These are phyloP conservation scores for Fusarium albosuccineum DNA, from an alignment of 2,329 filamentous ascomycete species.

Conservation along the genomic window DNA sequence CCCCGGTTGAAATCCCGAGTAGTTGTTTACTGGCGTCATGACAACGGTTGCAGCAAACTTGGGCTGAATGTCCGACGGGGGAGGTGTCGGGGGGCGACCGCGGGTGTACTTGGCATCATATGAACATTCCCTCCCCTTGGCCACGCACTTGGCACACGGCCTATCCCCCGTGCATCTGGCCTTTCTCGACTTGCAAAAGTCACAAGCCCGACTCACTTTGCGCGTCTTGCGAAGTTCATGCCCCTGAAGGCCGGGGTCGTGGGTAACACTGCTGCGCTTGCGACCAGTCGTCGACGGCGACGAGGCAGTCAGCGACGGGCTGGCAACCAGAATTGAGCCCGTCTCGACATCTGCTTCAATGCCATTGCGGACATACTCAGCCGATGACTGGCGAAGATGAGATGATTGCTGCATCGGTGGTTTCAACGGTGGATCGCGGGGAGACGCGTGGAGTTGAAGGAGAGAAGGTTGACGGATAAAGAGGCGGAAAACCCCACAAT, in stretches of 20 bases:
- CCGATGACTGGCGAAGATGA: neutral
- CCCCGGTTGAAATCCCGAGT: neutral
- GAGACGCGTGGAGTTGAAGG: neutral
- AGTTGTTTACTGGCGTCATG: neutral
- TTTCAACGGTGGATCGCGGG: neutral
- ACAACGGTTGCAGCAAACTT: neutral
- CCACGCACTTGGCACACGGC: conserved; percentile 50
- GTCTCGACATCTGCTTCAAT: conserved; percentile 1
- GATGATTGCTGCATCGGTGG: conserved; percentile 1
- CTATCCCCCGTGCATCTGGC: conserved; percentile 47
- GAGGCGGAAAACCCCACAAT: conserved; percentile 3
- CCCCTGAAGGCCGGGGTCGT: neutral
- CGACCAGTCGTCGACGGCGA: neutral
- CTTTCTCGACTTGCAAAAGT: conserved; percentile 48
- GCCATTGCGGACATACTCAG: neutral
- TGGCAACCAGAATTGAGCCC: neutral
- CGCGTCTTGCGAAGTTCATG: neutral
- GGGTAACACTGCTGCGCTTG: neutral
- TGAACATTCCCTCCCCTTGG: conserved; percentile 26
- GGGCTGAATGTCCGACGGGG: neutral
- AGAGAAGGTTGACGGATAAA: neutral
- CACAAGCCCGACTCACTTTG: conserved; percentile 52
- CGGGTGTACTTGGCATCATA: neutral
- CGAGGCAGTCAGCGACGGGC: neutral
- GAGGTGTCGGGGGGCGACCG: neutral